phyloP scores from a whole-genome alignment of 768 basidiomycete species.

The Artomyces pyxidatus region DNA sequence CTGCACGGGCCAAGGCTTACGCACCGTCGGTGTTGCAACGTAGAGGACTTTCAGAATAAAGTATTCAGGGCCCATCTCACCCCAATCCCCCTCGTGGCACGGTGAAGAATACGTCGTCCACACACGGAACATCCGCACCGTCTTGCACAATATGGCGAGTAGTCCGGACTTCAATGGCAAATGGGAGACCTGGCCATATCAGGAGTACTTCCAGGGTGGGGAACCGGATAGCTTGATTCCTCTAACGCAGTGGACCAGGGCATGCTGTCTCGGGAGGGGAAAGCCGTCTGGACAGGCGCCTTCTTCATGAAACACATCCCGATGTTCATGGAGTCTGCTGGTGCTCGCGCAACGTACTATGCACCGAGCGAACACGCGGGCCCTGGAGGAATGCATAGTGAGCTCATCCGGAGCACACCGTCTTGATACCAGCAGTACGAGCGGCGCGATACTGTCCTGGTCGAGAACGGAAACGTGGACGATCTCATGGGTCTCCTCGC shows the following conservation, averaged over 20 bases:
- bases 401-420: constrained; percentile 18
- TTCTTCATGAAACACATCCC: no score
- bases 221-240: no score
- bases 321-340: no score
- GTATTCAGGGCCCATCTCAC: constrained; percentile 16
- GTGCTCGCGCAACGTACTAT: constrained; percentile 9
- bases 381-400: constrained; percentile 19
- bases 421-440: constrained; percentile 15
- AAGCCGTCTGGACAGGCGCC: no score
- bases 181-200: constrained; percentile 16
- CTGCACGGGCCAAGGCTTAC: no score
- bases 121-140: constrained; percentile 15
- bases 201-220: constrained; percentile 1
- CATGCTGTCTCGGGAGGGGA: no score
- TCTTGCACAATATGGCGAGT: constrained; percentile 15
- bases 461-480: constrained; percentile 5
- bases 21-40: constrained; percentile 18
- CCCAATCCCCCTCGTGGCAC: constrained; percentile 16
- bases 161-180: constrained; percentile 17
- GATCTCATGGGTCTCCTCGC: constrained; percentile 17
- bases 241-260: no score
- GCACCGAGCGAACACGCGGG: constrained; percentile 24
- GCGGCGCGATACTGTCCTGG: constrained; percentile 19
- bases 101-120: constrained; percentile 23
- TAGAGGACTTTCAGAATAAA: constrained; percentile 21